phyloP scores from a whole-genome alignment of 1,139 yeast species.

The Zygosaccharomyces sapae region DNA sequence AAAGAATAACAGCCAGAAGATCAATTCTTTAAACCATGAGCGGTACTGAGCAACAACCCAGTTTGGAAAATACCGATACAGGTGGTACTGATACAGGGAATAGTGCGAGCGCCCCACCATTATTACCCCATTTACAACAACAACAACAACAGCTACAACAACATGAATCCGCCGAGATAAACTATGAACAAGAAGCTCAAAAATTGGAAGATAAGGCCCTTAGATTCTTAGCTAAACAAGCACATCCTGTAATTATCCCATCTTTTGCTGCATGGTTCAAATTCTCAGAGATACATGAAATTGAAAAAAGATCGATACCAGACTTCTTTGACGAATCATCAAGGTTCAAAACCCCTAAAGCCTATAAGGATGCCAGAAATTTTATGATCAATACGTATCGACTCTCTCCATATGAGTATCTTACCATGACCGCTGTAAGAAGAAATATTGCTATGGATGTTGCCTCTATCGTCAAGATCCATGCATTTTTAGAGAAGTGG shows the following conservation, averaged over 20 bases:
- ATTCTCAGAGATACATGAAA: slow-evolving; percentile 61
- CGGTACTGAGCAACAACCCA: slow-evolving; percentile 8
- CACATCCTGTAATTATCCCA: slow-evolving; percentile 65
- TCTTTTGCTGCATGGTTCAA: slow-evolving; percentile 86
- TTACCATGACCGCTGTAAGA: slow-evolving; percentile 84
- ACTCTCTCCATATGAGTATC: slow-evolving; percentile 79
- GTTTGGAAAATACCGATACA: slow-evolving; percentile 5
- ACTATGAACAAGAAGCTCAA: slow-evolving; percentile 41
- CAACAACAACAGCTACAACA: slow-evolving; percentile 22
- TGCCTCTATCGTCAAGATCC: slow-evolving; percentile 78
- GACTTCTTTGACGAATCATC: slow-evolving; percentile 71
- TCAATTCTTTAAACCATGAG: slow-evolving; percentile 2
- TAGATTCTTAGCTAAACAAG: slow-evolving; percentile 48
- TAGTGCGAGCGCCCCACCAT: slow-evolving; percentile 18
- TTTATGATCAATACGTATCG: slow-evolving; percentile 84
- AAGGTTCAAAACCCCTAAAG: slow-evolving; percentile 66
- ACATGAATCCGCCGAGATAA: slow-evolving; percentile 25
- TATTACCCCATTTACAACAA: slow-evolving; percentile 22
- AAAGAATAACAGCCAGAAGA: not conserved
- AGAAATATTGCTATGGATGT: slow-evolving; percentile 90
- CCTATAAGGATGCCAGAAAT: slow-evolving; percentile 61
- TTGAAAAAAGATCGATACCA: slow-evolving; percentile 77
- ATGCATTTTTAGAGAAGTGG: slow-evolving; percentile 85
- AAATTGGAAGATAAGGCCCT: slow-evolving; percentile 47
- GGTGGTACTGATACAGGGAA: slow-evolving; percentile 12